Evolutionary conservation across 192 early-diverging fungal species (phyloP).

Genomic region (Backusella psychrophila): DNA sequence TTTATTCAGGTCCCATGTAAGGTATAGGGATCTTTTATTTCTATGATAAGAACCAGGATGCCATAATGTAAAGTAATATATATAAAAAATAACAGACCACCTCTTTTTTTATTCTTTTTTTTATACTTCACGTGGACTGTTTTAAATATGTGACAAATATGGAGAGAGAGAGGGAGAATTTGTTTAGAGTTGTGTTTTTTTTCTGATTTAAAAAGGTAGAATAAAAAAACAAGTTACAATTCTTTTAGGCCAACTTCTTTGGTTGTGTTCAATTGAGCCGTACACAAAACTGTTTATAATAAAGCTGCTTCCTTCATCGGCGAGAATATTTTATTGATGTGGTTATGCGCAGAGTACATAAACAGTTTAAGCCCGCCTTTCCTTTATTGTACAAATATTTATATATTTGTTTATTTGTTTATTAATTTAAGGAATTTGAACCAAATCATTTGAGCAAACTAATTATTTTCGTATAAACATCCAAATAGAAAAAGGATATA

Average conservation of each 20-base stretch:
- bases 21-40: background rate
- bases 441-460: slow-evolving; percentile 3
- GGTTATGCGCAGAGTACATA: background rate
- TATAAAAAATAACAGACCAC: background rate
- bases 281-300: background rate
- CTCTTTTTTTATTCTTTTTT: background rate
- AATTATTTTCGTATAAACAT: background rate
- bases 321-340: background rate
- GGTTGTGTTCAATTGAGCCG: background rate
- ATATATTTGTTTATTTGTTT: background rate
- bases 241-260: background rate
- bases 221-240: background rate
- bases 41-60: background rate
- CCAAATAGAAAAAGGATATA: background rate
- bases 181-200: too few species aligned
- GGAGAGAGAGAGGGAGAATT: too few species aligned
- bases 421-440: slow-evolving; percentile 2
- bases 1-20: background rate
- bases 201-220: too few species aligned
- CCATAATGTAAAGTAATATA: background rate
- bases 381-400: background rate
- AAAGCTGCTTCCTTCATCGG: background rate
- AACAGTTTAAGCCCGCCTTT: background rate
- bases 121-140: background rate
- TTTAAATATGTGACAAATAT: background rate